phyloP scores from a whole-genome alignment of 352 stramenopile genomes.

The Globisporangium cylindrosporum region DNA sequence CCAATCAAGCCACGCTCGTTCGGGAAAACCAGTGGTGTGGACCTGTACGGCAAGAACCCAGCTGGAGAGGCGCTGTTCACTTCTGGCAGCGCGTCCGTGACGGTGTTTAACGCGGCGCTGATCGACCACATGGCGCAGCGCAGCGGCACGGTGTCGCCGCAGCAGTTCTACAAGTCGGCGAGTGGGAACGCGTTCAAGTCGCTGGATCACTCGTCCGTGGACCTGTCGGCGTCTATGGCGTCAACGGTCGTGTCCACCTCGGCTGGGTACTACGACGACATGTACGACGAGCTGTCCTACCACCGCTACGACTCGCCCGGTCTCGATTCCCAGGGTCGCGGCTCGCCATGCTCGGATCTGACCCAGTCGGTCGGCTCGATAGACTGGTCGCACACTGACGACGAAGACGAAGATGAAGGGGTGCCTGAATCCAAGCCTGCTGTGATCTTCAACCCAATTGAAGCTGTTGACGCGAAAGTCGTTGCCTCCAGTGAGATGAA shows the following conservation, averaged over 20 bases:
- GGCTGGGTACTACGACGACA: conserved; percentile 54
- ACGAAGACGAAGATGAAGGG: conserved; percentile 26
- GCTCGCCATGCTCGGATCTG: conserved; percentile 19
- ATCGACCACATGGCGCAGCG: conserved; percentile 13
- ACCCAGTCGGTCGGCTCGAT: conserved; percentile 43
- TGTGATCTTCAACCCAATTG: neutral
- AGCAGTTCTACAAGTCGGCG: conserved; percentile 11
- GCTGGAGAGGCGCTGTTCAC: conserved; percentile 4
- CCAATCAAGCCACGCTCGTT: conserved; percentile 17
- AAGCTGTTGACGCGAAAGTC: neutral
- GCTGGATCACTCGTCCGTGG: conserved; percentile 30
- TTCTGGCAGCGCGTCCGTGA: neutral
- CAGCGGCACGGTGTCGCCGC: conserved; percentile 9
- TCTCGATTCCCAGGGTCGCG: conserved; percentile 10
- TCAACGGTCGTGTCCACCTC: conserved; percentile 54
- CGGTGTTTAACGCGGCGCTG: conserved; percentile 15
- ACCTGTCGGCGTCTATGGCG: conserved; percentile 64
- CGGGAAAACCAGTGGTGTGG: neutral
- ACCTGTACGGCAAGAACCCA: conserved; percentile 13
- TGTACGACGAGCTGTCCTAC: conserved; percentile 50
- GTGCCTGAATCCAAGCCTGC: conserved; percentile 6
- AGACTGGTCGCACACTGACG: conserved; percentile 41
- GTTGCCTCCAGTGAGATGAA: conserved; percentile 3
- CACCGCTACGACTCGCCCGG: conserved; percentile 28
- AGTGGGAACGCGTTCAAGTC: conserved; percentile 32